Evolutionary conservation across 768 basidiomycete genomes (phyloP), one percentile per base, ranked within the genome.

Genomic region (Boletus rubroflammeus): DNA sequence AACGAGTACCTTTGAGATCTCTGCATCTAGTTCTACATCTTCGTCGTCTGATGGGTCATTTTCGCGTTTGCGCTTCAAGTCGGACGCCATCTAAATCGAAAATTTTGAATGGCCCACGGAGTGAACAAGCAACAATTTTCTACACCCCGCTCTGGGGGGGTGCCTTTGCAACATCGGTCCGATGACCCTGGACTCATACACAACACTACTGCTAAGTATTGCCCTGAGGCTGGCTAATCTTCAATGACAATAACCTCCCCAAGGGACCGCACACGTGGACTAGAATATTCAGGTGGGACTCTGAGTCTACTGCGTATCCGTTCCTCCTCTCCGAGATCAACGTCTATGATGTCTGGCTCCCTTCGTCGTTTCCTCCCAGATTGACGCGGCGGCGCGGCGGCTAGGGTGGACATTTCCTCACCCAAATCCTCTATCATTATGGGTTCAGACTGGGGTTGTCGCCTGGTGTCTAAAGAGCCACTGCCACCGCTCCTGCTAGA

Each of bases 181-280:
- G n/a, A n/a, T n/a, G n/a, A n/a, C n/a, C n/a, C n/a, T n/a, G n/a
- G n/a, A n/a, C n/a, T 40, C 23, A 31, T 2, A 6, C 11, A 19
- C 8, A 11, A 47, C 6, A 7, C 15, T 17, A n/a, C 17, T 15
- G 11, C 13, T 4, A n/a, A n/a, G 14, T 21, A 46, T 21, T 15
- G 19, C n/a, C 14, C 21, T 10, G 19, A 28, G 6, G n/a, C 13
- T 26, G 8, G 26, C 56, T 67, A 73, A 62, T 74, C 73, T 42
- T 71, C 76, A 39, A 81, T 73, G 31, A 80, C 68, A 50, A 81
- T 81, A 6, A 81, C 73, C 7, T 80, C 79, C 15, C 65, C 72
- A 1, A 63, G 42, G 28, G 67, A 66, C 43, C 52, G 52, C 19
- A 64, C 28, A n/a, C 45, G 56, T 6, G 59, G 47, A 36, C 52